Conservation (phyloP, 1,139 yeast genomes). For the Zygoascus meyerae region DNA sequence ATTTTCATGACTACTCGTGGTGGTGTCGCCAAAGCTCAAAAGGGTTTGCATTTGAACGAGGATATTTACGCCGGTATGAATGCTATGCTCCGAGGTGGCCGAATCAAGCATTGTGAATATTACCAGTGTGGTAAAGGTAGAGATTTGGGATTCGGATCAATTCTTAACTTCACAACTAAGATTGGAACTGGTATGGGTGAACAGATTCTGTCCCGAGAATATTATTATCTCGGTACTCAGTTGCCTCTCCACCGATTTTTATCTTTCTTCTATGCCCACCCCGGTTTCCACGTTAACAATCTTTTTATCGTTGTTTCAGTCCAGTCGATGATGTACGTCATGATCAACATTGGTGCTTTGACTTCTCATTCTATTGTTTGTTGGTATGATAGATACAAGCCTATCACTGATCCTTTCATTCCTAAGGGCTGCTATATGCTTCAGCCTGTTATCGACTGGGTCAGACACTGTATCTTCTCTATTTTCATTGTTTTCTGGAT, state of each 20-base stretch:
- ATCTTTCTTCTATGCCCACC: conserved; percentile 86
- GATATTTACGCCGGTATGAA: conserved; percentile 91
- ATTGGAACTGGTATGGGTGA: conserved; percentile 97
- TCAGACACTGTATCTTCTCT: conserved; percentile 93
- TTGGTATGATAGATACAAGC: conserved; percentile 74
- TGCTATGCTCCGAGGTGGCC: conserved; percentile 74
- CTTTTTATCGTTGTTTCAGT: conserved; percentile 71
- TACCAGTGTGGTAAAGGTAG: conserved; percentile 91
- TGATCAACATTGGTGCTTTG: conserved; percentile 84
- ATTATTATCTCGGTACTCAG: conserved; percentile 72
- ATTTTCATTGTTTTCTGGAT: conserved; percentile 98
- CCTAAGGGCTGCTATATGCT: conserved; percentile 96
- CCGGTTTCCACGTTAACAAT: conserved; percentile 84
- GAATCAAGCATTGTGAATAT: conserved; percentile 82
- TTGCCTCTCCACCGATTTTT: conserved; percentile 74
- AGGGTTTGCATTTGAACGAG: conserved; percentile 78
- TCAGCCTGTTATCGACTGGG: conserved; percentile 89
- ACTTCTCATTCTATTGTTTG: conserved; percentile 85
- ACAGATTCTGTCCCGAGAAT: conserved; percentile 77
- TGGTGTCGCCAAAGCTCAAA: conserved; percentile 85
- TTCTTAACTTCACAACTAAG: conserved; percentile 76
- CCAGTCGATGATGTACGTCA: conserved; percentile 60
- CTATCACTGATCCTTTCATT: conserved; percentile 73
- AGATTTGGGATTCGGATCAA: conserved; percentile 81
- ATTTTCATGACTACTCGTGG: conserved; percentile 88